Percentiles rank a stretch among this genome's conserved stretches.
Evolutionary conservation across 163 green algal species (phyloP).

Genomic region (Scenedesmus sp.): DNA sequence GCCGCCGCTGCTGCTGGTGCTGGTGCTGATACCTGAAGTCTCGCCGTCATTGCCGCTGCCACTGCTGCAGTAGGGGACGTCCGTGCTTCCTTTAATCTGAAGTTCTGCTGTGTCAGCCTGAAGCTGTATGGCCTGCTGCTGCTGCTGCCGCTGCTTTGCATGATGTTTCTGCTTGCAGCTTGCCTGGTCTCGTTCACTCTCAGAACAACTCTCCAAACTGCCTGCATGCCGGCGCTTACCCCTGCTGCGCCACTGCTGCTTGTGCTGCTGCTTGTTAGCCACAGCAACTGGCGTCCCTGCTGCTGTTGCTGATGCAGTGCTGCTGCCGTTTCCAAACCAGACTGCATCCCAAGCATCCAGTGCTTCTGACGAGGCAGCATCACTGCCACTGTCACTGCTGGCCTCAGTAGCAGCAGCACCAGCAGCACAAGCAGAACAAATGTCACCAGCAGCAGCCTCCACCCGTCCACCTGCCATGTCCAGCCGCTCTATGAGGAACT

Average conservation of each 20-base stretch:
- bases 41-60: not conserved
- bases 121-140: too few species aligned
- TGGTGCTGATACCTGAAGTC: not conserved
- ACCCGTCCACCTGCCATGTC: not conserved
- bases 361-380: not conserved
- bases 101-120: not conserved
- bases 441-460: not conserved
- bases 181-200: not conserved
- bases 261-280: not conserved
- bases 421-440: too few species aligned
- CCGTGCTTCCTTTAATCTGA: not conserved
- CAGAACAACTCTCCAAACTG: not conserved
- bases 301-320: constrained; percentile 1
- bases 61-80: not conserved
- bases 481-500: not conserved
- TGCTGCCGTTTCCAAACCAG: not conserved
- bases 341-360: constrained; percentile 4
- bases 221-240: not conserved
- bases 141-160: not conserved
- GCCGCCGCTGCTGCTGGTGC: not conserved
- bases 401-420: constrained; percentile 4
- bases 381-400: not conserved
- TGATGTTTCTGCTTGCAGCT: not conserved
- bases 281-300: constrained; percentile 35
- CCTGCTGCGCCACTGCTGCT: not conserved